Conservation (phyloP, 768 basidiomycete species). For the Neoboletus brunneissimus region DNA sequence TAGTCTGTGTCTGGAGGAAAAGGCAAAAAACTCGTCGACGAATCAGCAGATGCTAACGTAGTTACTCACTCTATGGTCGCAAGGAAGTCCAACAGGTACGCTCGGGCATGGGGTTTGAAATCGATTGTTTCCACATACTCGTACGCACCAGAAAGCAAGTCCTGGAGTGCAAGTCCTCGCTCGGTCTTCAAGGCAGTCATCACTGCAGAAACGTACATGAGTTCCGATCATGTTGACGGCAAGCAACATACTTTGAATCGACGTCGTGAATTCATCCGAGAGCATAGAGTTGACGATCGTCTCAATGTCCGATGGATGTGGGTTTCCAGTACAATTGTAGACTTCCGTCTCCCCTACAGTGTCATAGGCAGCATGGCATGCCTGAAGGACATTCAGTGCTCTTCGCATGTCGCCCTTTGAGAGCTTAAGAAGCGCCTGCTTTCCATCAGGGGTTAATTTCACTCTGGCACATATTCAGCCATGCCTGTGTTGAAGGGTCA, state of each 20-base stretch:
- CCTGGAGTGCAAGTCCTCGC: slow-evolving; percentile 91
- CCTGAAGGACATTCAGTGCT: slow-evolving; percentile 93
- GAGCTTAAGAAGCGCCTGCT: slow-evolving; percentile 86
- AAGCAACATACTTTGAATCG: slow-evolving; percentile 65
- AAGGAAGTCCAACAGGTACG: slow-evolving; percentile 88
- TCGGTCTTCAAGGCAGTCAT: slow-evolving; percentile 85
- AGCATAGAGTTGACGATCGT: slow-evolving; percentile 94
- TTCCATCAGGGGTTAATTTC: slow-evolving; percentile 82
- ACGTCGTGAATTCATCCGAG: slow-evolving; percentile 90
- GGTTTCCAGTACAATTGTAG: slow-evolving; percentile 95
- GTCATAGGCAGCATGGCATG: slow-evolving; percentile 97
- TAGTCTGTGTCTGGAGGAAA: slow-evolving; percentile 67
- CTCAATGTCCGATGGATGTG: slow-evolving; percentile 93
- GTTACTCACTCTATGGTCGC: slow-evolving; percentile 89
- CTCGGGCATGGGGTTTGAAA: slow-evolving; percentile 78
- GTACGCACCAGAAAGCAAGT: slow-evolving; percentile 87
- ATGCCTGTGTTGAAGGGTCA: not conserved
- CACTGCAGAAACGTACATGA: slow-evolving; percentile 48
- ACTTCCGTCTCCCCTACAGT: slow-evolving; percentile 84
- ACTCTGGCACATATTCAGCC: slow-evolving; percentile 51
- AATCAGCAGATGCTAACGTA: not conserved
- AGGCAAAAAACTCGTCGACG: not conserved
- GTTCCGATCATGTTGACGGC: not conserved
- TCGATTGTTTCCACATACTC: slow-evolving; percentile 88
- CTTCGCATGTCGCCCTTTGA: slow-evolving; percentile 97